Evolutionary conservation across 306 rosid genomes (phyloP).

Genomic region (Ormosia semicastrata): DNA sequence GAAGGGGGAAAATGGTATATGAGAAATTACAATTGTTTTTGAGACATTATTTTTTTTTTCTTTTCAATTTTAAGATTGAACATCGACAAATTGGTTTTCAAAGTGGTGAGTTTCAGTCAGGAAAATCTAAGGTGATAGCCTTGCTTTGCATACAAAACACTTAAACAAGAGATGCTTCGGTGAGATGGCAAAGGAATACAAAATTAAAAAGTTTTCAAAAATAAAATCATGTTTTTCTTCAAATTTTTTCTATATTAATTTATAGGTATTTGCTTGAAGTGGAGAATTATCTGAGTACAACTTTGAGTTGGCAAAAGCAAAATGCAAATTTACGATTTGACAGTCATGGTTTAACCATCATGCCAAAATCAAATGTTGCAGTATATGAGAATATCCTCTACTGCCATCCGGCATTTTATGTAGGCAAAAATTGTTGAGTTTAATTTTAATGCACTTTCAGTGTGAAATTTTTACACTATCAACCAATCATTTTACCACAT

Average conservation of each 20-base stretch:
- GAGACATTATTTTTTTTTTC: neutral
- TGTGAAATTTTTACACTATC: too few species aligned
- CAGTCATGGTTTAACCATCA: neutral
- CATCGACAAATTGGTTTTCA: too few species aligned
- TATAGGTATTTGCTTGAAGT: neutral
- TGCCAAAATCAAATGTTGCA: neutral
- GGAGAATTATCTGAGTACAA: neutral
- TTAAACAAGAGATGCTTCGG: neutral
- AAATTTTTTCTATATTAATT: neutral
- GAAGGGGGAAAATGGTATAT: too few species aligned
- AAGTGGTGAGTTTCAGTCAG: neutral
- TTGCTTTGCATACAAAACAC: neutral
- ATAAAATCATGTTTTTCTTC: neutral
- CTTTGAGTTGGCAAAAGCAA: neutral
- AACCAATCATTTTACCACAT: too few species aligned
- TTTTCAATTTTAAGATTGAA: neutral
- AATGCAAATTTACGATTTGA: neutral
- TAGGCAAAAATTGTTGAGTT: neutral
- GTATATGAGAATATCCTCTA: neutral
- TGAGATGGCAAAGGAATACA: neutral
- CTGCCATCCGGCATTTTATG: neutral
- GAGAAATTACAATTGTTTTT: neutral
- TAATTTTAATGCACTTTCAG: too few species aligned
- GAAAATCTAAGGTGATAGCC: neutral
- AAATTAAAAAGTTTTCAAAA: neutral